A percentile compares a stretch with the other conserved stretches of the same genome.
phyloP scores from a whole-genome alignment of 495 filamentous ascomycete genomes.

The Podospora conica region DNA sequence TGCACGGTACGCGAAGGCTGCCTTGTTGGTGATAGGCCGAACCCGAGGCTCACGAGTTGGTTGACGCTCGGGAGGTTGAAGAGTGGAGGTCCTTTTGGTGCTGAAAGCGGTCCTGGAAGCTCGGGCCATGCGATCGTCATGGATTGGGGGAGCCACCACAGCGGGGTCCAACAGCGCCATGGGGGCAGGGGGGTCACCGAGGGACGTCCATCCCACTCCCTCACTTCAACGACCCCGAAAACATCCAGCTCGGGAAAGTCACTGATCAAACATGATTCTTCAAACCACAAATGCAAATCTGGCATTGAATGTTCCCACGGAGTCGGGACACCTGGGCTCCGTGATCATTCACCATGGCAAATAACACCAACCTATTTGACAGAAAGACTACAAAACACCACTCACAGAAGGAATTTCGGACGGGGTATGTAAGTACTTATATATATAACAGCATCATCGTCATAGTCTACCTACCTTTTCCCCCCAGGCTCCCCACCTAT shows the following conservation, averaged over 20 bases:
- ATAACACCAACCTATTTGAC: too few relatives aligned
- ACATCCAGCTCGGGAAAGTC: not conserved
- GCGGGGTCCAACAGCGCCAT: not conserved
- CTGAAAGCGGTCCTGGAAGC: conserved; percentile 1
- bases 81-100: not conserved
- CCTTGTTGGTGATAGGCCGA: not conserved
- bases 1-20: not conserved
- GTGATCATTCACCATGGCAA: too few relatives aligned
- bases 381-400: not conserved
- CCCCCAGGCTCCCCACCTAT: not conserved
- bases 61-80: not conserved
- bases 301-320: not conserved
- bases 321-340: too few relatives aligned
- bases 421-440: not conserved
- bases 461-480: not conserved
- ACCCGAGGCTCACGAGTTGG: not conserved
- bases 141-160: conserved; percentile 9
- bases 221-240: not conserved
- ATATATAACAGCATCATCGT: not conserved
- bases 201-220: not conserved
- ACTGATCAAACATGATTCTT: too few relatives aligned
- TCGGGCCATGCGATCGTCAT: conserved; percentile 17
- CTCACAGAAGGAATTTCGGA: not conserved
- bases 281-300: not conserved
- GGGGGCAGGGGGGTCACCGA: not conserved